Percentiles rank a stretch among this genome's conserved stretches.
phyloP scores from a whole-genome alignment of 352 stramenopile species.

The Phytophthora pluvialis region DNA sequence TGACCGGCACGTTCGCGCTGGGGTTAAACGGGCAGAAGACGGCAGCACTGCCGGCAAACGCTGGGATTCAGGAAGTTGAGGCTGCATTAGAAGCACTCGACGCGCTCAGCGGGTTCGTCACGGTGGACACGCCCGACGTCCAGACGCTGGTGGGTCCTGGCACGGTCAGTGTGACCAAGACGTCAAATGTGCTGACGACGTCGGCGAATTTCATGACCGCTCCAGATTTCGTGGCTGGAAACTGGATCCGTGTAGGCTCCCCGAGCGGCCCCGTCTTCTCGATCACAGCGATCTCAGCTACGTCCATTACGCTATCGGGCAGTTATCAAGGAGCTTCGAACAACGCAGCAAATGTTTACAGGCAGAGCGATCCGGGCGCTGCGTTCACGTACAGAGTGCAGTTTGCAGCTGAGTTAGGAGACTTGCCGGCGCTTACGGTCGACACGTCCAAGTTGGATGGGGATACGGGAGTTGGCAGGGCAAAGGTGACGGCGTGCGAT shows the following conservation, averaged over 20 bases:
- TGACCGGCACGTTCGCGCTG: constrained; percentile 84
- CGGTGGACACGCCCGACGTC: constrained; percentile 90
- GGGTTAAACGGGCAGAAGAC: constrained; percentile 68
- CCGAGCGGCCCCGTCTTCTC: constrained; percentile 87
- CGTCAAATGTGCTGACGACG: constrained; percentile 74
- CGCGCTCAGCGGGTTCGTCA: constrained; percentile 81
- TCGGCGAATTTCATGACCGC: constrained; percentile 54
- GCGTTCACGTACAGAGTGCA: constrained; percentile 76
- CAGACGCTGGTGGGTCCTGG: constrained; percentile 61
- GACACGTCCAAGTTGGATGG: constrained; percentile 59
- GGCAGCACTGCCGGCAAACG: constrained; percentile 60
- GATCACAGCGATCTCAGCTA: constrained; percentile 64
- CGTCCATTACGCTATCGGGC: constrained; percentile 86
- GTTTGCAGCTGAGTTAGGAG: constrained; percentile 80
- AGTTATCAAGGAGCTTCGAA: constrained; percentile 78
- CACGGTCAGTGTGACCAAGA: constrained; percentile 79
- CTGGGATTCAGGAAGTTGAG: constrained; percentile 81
- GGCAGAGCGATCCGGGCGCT: constrained; percentile 58
- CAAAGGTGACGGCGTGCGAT: constrained; percentile 88
- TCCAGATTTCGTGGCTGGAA: constrained; percentile 69
- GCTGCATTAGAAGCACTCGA: constrained; percentile 81
- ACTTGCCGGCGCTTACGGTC: constrained; percentile 57
- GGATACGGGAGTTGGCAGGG: constrained; percentile 15
- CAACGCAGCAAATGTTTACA: constrained; percentile 76
- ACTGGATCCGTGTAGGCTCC: constrained; percentile 94